These are phyloP conservation scores for Closterium sp. DNA, from an alignment of 139 green algal species.

Conservation along the genomic window DNA sequence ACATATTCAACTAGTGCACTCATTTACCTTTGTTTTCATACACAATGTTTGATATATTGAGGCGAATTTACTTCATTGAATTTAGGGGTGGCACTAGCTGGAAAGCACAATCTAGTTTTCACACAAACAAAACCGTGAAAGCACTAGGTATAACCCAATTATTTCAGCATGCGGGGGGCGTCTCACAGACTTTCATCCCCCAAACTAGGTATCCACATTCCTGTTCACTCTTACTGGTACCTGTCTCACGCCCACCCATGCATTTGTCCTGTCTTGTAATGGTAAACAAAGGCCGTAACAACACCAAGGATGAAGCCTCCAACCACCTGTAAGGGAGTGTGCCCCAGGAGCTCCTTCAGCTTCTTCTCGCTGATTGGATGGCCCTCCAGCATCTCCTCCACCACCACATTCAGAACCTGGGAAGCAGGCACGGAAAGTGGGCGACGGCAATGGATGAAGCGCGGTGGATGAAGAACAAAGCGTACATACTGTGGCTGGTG, in stretches of 20 bases:
- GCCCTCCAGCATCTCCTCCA: constrained; percentile 45
- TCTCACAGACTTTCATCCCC: background rate
- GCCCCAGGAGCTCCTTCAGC: constrained; percentile 52
- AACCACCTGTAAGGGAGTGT: constrained; percentile 46
- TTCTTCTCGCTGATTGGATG: constrained; percentile 60
- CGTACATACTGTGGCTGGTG: background rate
- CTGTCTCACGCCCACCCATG: background rate
- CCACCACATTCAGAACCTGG: constrained; percentile 50
- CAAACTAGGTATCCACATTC: background rate
- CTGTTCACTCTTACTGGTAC: background rate
- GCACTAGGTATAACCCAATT: background rate
- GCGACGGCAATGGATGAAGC: background rate
- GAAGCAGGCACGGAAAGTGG: background rate
- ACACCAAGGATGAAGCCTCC: constrained; percentile 38
- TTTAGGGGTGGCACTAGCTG: background rate
- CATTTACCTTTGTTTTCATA: too few species aligned
- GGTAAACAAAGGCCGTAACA: constrained; percentile 16
- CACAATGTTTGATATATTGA: too few species aligned
- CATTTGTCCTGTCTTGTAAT: background rate
- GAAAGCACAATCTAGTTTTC: background rate
- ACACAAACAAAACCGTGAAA: background rate
- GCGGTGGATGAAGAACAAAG: background rate
- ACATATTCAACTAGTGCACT: too few species aligned
- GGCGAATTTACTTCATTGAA: background rate
- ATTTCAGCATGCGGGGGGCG: background rate